Evolutionary conservation across 257 asterid genomes (phyloP).

Genomic region (Striga asiatica): DNA sequence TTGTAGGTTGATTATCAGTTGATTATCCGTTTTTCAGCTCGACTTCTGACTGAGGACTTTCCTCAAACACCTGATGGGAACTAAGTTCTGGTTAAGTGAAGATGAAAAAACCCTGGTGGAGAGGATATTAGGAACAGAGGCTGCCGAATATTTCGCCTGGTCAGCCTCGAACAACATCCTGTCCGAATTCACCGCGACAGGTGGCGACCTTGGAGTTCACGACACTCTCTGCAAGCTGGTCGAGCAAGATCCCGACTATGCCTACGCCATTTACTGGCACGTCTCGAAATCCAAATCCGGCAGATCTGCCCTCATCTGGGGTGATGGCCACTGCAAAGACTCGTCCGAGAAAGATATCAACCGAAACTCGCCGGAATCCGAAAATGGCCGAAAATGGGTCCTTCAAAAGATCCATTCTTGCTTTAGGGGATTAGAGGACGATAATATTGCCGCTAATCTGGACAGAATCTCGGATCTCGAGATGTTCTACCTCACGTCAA

Average conservation of each 20-base stretch:
- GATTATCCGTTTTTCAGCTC: too few relatives aligned
- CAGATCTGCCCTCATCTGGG: slow-evolving; percentile 91
- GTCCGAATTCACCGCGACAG: slow-evolving; percentile 55
- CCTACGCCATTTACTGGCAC: slow-evolving; percentile 92
- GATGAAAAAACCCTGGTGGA: slow-evolving; percentile 52
- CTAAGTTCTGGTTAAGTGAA: slow-evolving; percentile 45
- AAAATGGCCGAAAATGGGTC: slow-evolving; percentile 45
- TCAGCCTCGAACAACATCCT: slow-evolving; percentile 58
- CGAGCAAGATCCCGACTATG: slow-evolving; percentile 79
- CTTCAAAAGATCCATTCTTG: slow-evolving; percentile 63
- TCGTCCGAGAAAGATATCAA: slow-evolving; percentile 29
- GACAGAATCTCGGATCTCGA: slow-evolving; percentile 60
- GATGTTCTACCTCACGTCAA: slow-evolving; percentile 77
- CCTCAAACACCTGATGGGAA: slow-evolving; percentile 35
- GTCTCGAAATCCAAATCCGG: slow-evolving; percentile 84
- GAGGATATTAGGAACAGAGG: slow-evolving; percentile 64
- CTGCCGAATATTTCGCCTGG: slow-evolving; percentile 65
- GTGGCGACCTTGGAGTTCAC: slow-evolving; percentile 68
- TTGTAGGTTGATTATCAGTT: too few relatives aligned
- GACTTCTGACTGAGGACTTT: not conserved
- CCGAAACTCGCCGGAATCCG: slow-evolving; percentile 19
- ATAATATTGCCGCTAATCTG: slow-evolving; percentile 52
- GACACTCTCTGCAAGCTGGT: slow-evolving; percentile 53
- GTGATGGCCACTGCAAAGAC: slow-evolving; percentile 76
- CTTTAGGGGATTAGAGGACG: slow-evolving; percentile 69